Conservation (phyloP, 371 early-diverging fungal species). For the Saksenaea vasiformis region DNA sequence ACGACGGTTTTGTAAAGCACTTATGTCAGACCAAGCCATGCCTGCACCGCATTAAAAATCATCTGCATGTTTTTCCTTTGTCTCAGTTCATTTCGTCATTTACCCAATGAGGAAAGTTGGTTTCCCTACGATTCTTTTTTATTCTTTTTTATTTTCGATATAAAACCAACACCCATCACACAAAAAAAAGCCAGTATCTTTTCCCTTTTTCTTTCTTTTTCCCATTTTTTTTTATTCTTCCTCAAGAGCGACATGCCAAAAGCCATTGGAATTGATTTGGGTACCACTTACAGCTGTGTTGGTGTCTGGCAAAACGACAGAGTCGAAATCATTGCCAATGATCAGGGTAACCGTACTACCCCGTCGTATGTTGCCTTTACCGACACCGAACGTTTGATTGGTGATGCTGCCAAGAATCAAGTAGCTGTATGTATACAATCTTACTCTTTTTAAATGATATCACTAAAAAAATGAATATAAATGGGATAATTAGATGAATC, state of each 20-base stretch:
- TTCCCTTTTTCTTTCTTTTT: neutral
- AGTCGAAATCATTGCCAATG: conserved; percentile 88
- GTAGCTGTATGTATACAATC: conserved; percentile 45
- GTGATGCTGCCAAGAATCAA: conserved; percentile 92
- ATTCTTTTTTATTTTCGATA: conserved; percentile 3
- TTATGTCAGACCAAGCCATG: conserved; percentile 10
- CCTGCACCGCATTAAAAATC: neutral
- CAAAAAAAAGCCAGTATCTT: neutral
- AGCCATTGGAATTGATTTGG: conserved; percentile 64
- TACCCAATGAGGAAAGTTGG: conserved; percentile 1
- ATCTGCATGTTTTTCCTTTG: conserved; percentile 4
- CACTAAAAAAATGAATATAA: no score
- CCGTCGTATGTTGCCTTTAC: conserved; percentile 97
- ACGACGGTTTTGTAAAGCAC: conserved; percentile 30
- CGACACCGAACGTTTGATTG: conserved; percentile 90
- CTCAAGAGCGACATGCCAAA: conserved; percentile 25
- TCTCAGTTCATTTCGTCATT: conserved; percentile 2
- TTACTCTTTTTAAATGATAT: neutral
- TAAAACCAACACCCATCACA: conserved; percentile 6
- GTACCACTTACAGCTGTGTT: conserved; percentile 74
- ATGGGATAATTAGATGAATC: conserved; percentile 54
- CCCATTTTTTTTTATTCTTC: neutral
- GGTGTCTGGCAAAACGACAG: conserved; percentile 62
- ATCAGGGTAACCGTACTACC: conserved; percentile 95
- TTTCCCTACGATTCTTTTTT: conserved; percentile 5